Base-by-base conservation (phyloP, 495 filamentous ascomycete species). In the Tuber brumale region DNA sequence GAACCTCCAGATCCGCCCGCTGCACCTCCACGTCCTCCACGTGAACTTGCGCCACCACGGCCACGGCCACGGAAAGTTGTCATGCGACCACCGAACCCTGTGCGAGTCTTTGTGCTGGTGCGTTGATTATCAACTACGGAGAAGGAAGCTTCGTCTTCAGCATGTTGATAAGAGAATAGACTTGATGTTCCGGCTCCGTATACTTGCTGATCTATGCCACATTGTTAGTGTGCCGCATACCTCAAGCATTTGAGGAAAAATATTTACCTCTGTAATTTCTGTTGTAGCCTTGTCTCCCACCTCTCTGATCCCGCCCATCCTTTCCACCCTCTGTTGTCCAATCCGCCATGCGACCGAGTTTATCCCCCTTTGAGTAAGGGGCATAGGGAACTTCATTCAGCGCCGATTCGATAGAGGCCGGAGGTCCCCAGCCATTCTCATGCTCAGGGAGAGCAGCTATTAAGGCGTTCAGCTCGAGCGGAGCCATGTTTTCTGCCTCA, bases 301-400 rank as follows among this genome's bases (percentile, higher is more conserved):
- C 91, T 70, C 94, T 87, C 37, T 77, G 72, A 75, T 94, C 90
- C 76, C 91, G 85, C 21, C 88, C 86, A 78, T 97, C 94, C 86
- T 97, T 97, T 79, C 92, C 90, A 70, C 57, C 76, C 79, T 97
- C 95, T n/a, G 91, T 83, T 16, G 94, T 97, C 96, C 96, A 99
- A 86, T 99, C 95, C 31, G 95, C 95, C 95, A 99, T 99, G 79
- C 95, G 94, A 73, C 96, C 95, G 42, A 99, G 87, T 88, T 98
- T 99, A 87, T 99, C 95, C 80, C 93, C 93, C 87, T 99, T 99
- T 76, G 94, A 97, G 86, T 94, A 99, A 70, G 96, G 95, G 71
- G 95, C 95, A 80, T 97, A 99, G 6, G 95, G 95, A 45, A 98
- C 94, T 83, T 96, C 95, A 82, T 94, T 90, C 76, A 99, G 87